These are phyloP conservation scores for Chlamydomonas eustigma DNA, from an alignment of 139 green algal genomes.

Conservation along the genomic window DNA sequence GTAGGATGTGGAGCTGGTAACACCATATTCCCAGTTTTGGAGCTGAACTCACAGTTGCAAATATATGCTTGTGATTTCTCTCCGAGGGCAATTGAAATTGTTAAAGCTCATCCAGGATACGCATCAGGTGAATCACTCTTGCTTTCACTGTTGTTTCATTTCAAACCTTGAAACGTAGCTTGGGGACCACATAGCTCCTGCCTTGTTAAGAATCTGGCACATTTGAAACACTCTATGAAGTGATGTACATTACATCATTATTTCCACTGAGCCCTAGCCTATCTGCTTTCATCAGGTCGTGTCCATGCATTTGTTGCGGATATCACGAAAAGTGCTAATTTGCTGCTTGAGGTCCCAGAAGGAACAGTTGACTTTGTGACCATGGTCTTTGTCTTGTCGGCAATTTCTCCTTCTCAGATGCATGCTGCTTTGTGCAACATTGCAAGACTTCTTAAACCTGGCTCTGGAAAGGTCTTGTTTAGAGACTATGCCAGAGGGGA, in stretches of 20 bases:
- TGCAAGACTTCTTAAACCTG: slow-evolving; percentile 44
- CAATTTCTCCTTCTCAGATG: slow-evolving; percentile 75
- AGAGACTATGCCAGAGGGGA: slow-evolving; percentile 61
- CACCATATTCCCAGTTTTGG: slow-evolving; percentile 81
- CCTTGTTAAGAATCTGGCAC: too few relatives aligned
- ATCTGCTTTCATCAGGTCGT: slow-evolving; percentile 28
- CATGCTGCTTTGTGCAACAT: slow-evolving; percentile 54
- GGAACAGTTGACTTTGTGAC: slow-evolving; percentile 50
- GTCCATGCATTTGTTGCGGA: slow-evolving; percentile 82
- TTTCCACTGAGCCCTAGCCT: neutral
- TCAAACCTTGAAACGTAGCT: too few relatives aligned
- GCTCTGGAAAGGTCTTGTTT: slow-evolving; percentile 66
- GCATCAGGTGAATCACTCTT: too few relatives aligned
- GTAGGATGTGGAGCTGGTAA: slow-evolving; percentile 94
- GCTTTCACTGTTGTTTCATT: too few relatives aligned
- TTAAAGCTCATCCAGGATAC: slow-evolving; percentile 47
- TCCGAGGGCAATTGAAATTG: slow-evolving; percentile 63
- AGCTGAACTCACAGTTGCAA: slow-evolving; percentile 49
- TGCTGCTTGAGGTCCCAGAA: slow-evolving; percentile 20
- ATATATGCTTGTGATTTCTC: slow-evolving; percentile 92
- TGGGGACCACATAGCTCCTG: too few relatives aligned
- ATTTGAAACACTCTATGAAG: too few relatives aligned
- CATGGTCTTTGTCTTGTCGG: slow-evolving; percentile 90
- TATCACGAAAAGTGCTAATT: slow-evolving; percentile 50
- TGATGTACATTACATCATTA: neutral